Percentiles rank a stretch among this genome's conserved stretches.
Conservation (phyloP, 352 stramenopile genomes). For the Pythium dissimile region DNA sequence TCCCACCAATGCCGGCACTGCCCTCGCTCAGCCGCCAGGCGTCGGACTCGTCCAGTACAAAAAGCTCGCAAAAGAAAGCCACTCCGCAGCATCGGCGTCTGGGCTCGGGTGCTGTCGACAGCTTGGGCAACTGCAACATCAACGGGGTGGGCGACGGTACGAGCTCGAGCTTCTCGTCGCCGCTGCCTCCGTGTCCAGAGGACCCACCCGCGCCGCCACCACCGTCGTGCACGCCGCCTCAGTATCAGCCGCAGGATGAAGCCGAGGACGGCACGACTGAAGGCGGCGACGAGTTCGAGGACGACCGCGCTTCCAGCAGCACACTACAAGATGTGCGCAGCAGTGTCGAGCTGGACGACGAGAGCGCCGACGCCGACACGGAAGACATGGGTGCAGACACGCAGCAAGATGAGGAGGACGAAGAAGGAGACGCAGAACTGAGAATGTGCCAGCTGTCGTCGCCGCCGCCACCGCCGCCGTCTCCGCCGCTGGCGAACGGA, state of each 20-base stretch:
- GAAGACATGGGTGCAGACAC: constrained; percentile 15
- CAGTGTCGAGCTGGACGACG: constrained; percentile 14
- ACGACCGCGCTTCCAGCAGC: constrained; percentile 28
- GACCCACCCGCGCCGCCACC: constrained; percentile 57
- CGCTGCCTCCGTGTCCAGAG: constrained; percentile 68
- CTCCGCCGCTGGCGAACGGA: constrained; percentile 33
- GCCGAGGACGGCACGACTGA: constrained; percentile 45
- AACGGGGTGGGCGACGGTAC: constrained; percentile 18
- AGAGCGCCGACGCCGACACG: constrained; percentile 21
- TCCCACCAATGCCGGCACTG: constrained; percentile 21
- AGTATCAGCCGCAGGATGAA: constrained; percentile 63
- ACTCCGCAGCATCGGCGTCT: neutral
- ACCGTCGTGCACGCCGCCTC: constrained; percentile 56
- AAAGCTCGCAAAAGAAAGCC: neutral
- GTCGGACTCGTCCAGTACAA: constrained; percentile 1
- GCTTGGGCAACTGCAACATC: neutral
- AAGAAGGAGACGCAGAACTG: constrained; percentile 14
- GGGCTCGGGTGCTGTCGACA: neutral
- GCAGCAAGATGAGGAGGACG: constrained; percentile 25
- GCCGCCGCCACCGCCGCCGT: constrained; percentile 26
- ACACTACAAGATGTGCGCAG: constrained; percentile 12
- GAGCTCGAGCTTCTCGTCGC: constrained; percentile 71
- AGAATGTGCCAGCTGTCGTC: constrained; percentile 26
- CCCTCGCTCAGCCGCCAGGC: constrained; percentile 8
- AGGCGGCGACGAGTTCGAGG: constrained; percentile 40